Evolutionary conservation across 2,329 filamentous ascomycete species (phyloP).

Genomic region (Huntiella moniliformis): DNA sequence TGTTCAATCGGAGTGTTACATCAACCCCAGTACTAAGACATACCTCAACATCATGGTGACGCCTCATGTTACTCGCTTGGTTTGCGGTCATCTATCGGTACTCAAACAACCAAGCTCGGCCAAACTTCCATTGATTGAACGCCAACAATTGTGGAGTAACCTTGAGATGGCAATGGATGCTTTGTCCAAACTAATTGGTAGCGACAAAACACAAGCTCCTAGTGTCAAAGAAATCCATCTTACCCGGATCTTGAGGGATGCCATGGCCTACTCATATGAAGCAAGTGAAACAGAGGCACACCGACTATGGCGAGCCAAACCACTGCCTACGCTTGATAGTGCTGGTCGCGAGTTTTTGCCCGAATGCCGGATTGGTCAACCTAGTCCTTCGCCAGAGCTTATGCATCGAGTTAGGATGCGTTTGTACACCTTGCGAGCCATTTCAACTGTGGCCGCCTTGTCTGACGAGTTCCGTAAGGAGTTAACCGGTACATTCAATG

Average conservation of each 20-base stretch:
- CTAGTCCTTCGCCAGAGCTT: neutral
- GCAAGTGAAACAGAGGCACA: no score
- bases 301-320: no score
- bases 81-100: neutral
- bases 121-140: neutral
- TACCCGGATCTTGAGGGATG: no score
- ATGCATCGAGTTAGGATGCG: constrained; percentile 40
- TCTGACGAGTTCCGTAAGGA: constrained; percentile 72
- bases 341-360: no score
- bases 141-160: no score
- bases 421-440: constrained; percentile 55
- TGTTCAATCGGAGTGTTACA: neutral
- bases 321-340: no score
- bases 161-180: no score
- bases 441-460: constrained; percentile 64
- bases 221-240: no score
- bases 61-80: neutral
- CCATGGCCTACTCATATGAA: no score
- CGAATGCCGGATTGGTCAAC: no score
- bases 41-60: neutral
- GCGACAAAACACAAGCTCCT: no score
- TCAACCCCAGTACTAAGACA: neutral
- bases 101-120: neutral
- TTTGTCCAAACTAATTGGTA: no score
- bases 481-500: constrained; percentile 57